phyloP scores from a whole-genome alignment of 257 asterid genomes.

The Fraxinus cuspidata region DNA sequence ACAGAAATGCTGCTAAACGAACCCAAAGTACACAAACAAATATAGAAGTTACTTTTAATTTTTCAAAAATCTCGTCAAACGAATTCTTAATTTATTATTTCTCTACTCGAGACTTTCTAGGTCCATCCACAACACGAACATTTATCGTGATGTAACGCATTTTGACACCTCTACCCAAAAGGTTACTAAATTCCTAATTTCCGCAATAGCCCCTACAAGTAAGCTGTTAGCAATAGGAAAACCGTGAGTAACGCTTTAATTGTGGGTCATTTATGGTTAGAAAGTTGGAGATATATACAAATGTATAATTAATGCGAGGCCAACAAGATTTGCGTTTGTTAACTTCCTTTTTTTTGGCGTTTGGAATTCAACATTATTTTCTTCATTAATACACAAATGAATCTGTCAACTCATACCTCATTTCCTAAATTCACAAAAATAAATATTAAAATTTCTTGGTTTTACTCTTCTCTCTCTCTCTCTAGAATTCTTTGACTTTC shows the following conservation, averaged over 20 bases:
- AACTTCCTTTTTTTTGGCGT: slow-evolving; percentile 1
- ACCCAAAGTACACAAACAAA: no score
- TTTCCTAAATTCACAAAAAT: slow-evolving; percentile 25
- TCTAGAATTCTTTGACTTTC: slow-evolving; percentile 41
- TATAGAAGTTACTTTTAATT: no score
- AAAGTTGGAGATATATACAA: slow-evolving; percentile 18
- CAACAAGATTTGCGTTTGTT: slow-evolving; percentile 24
- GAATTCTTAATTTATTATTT: no score
- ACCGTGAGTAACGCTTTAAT: slow-evolving; percentile 31
- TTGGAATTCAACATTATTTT: slow-evolving; percentile 6
- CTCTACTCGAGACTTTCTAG: no score
- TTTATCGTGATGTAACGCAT: neutral
- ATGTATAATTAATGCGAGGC: slow-evolving; percentile 25
- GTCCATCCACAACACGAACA: no score
- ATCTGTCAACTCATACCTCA: slow-evolving; percentile 24
- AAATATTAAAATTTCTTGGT: slow-evolving; percentile 17
- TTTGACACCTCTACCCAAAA: neutral
- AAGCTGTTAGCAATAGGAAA: slow-evolving; percentile 25
- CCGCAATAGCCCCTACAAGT: neutral
- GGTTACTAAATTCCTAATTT: neutral
- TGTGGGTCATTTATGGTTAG: slow-evolving; percentile 22
- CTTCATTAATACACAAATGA: slow-evolving; percentile 26
- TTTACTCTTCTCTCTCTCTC: slow-evolving; percentile 15
- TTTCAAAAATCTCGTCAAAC: no score
- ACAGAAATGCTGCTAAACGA: no score